phyloP scores from a whole-genome alignment of 352 stramenopile genomes.

The Sclerospora graminicola region DNA sequence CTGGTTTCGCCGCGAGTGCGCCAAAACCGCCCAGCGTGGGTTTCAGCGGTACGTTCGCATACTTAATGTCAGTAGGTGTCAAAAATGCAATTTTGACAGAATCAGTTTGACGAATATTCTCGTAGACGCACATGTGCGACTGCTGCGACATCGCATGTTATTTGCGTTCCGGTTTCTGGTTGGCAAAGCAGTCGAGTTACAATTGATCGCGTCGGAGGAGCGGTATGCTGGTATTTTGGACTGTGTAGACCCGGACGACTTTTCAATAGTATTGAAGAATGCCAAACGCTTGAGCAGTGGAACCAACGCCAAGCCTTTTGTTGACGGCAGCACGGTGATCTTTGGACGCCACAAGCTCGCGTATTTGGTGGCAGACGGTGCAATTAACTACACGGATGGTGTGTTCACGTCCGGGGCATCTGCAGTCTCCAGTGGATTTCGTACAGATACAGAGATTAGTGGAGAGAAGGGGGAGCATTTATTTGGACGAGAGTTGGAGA shows the following conservation, averaged over 20 bases:
- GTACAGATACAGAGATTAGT: conserved; percentile 90
- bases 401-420: conserved; percentile 14
- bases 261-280: conserved; percentile 74
- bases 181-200: conserved; percentile 62
- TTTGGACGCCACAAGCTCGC: conserved; percentile 60
- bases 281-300: conserved; percentile 28
- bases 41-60: conserved; percentile 34
- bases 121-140: conserved; percentile 46
- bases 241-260: conserved; percentile 78
- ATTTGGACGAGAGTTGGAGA: conserved; percentile 53
- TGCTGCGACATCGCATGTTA: conserved; percentile 65
- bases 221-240: conserved; percentile 68
- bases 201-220: conserved; percentile 37
- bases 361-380: conserved; percentile 47
- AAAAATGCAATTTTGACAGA: not conserved
- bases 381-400: conserved; percentile 50
- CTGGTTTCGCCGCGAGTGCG: conserved; percentile 14
- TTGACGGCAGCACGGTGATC: conserved; percentile 65
- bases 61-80: not conserved
- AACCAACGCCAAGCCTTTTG: conserved; percentile 35
- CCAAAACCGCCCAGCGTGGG: conserved; percentile 6
- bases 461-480: conserved; percentile 51
- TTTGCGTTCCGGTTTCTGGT: conserved; percentile 80
- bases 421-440: conserved; percentile 26
- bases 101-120: not conserved